These are phyloP conservation scores for baker's yeast (Saccharomyces cerevisiae) DNA, from an alignment of 805 yeast genomes.

Conservation along the genomic window DNA sequence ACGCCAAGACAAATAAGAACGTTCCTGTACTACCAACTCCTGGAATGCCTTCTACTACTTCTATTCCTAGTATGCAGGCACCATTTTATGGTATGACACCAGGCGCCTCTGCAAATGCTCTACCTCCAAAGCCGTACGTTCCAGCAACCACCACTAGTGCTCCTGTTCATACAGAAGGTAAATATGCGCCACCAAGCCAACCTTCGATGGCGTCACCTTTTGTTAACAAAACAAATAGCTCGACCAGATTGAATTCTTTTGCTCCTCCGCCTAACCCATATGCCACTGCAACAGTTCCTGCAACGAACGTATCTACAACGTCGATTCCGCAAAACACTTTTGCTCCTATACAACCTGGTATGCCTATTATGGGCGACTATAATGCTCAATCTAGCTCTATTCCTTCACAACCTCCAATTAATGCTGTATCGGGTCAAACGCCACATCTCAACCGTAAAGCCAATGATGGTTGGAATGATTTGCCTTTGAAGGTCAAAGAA, in stretches of 20 bases:
- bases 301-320: slow-evolving; percentile 13
- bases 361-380: slow-evolving; percentile 5
- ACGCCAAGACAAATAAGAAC: neutral
- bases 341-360: slow-evolving; percentile 10
- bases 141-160: slow-evolving; percentile 15
- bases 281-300: slow-evolving; percentile 19
- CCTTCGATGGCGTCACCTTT: slow-evolving; percentile 2
- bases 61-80: neutral
- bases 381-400: slow-evolving; percentile 22
- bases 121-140: slow-evolving; percentile 12
- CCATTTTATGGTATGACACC: neutral
- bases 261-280: slow-evolving; percentile 25
- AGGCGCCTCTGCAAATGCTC: neutral
- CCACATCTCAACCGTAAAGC: slow-evolving; percentile 31
- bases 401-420: slow-evolving; percentile 33
- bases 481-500: slow-evolving; percentile 27
- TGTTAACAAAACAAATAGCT: slow-evolving; percentile 3
- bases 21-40: slow-evolving; percentile 4
- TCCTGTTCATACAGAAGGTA: slow-evolving; percentile 17
- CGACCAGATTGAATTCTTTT: slow-evolving; percentile 16
- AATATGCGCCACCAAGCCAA: slow-evolving; percentile 9
- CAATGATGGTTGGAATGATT: slow-evolving; percentile 33
- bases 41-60: slow-evolving; percentile 5
- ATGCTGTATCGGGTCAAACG: slow-evolving; percentile 28
- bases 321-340: slow-evolving; percentile 15